Percentiles rank a stretch among this genome's conserved stretches.
phyloP scores from a whole-genome alignment of 192 early-diverging fungal genomes.

The Backusella macrospora region DNA sequence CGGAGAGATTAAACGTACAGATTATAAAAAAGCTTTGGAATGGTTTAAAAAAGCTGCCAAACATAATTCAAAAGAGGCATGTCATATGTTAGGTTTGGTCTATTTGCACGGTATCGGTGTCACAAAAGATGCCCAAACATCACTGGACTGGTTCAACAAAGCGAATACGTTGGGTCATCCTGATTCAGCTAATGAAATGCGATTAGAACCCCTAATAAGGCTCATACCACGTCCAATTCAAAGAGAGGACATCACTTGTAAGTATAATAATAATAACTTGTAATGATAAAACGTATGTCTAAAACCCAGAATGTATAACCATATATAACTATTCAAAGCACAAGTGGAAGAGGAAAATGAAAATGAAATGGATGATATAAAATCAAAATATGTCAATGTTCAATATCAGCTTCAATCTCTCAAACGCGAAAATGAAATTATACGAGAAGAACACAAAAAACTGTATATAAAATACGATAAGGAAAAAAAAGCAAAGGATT shows the following conservation, averaged over 20 bases:
- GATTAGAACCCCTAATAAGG: not conserved
- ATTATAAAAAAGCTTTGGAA: not conserved
- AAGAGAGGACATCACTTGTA: not conserved
- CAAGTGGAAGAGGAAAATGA: not conserved
- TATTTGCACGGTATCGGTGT: not conserved
- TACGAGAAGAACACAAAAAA: not conserved
- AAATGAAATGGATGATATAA: not conserved
- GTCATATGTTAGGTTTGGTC: not conserved
- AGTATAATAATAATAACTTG: not conserved
- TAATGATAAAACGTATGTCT: not conserved
- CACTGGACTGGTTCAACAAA: not conserved
- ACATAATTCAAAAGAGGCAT: not conserved
- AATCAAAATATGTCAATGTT: not conserved
- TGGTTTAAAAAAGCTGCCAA: not conserved
- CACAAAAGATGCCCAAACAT: not conserved
- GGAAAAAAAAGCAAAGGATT: not conserved
- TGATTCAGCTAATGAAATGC: not conserved
- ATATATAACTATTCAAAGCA: not conserved
- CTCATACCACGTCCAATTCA: not conserved
- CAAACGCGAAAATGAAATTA: not conserved
- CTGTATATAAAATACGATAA: not conserved
- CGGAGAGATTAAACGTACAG: not conserved
- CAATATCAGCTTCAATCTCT: not conserved
- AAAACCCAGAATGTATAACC: too few relatives aligned
- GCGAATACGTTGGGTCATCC: not conserved